phyloP scores from a whole-genome alignment of 1,284 basidiomycete genomes.

The Boletus hoseneyae region DNA sequence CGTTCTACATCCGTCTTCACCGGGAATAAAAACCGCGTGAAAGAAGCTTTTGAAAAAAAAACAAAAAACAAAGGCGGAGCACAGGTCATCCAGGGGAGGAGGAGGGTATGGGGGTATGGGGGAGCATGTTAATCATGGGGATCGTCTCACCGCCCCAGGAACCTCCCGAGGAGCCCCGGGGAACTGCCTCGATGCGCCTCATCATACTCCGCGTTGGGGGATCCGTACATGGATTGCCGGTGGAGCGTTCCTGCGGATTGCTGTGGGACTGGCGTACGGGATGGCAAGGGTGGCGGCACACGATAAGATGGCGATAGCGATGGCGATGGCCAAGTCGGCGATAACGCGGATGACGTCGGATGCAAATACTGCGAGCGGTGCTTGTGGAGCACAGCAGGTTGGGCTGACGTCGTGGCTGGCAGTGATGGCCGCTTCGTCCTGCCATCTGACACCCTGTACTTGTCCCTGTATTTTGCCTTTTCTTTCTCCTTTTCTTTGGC shows the following conservation, averaged over 20 bases:
- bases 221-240: constrained; percentile 23
- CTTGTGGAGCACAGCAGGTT: background rate
- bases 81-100: background rate
- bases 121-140: no score
- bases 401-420: background rate
- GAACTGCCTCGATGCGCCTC: background rate
- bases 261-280: constrained; percentile 7
- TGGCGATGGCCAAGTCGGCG: background rate
- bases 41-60: no score
- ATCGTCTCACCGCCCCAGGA: constrained; percentile 19
- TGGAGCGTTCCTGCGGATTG: background rate
- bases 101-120: no score
- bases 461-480: constrained; percentile 20
- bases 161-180: constrained; percentile 19
- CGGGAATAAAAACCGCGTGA: background rate
- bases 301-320: background rate
- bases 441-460: background rate
- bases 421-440: constrained; percentile 2
- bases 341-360: background rate
- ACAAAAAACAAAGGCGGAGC: no score
- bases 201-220: constrained; percentile 1
- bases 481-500: constrained; percentile 21
- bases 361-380: constrained; percentile 14
- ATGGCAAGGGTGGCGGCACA: constrained; percentile 2
- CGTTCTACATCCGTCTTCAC: background rate